Evolutionary conservation across 306 rosid genomes (phyloP), one percentile per base, ranked within the genome.

Genomic region (Sphenostylis stenocarpa): DNA sequence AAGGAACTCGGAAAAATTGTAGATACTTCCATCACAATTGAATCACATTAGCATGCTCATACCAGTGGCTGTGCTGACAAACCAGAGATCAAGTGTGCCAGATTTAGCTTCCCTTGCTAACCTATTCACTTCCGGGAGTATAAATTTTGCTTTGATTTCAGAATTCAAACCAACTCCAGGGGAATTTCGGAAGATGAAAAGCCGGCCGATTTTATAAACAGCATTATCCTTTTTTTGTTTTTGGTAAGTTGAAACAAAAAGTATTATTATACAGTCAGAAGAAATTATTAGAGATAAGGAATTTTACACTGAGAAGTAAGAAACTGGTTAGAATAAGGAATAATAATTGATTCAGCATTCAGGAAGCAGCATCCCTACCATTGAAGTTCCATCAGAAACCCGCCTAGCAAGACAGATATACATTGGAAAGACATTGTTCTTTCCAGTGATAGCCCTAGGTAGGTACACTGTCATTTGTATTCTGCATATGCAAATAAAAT

Each of bases 41-140:
- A 58, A 49, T 24, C 9, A 33, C 62, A n/a, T 33, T 71, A 65
- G 13, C 47, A 31, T 36, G 71, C 57, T 26, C 82, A 64, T 90
- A 92, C 97, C 91, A 43, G 82, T 79, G 87, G 86, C 88, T 29
- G 80, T 75, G 87, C 90, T 90, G 81, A 92, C 85, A 34, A 92
- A 85, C 84, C 88, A 77, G 75, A 92, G 75, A 31, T 87, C 87
- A 79, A 88, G 82, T 68, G 93, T 74, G 53, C 85, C 83, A 45
- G 93, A 90, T 76, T 76, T 88, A 75, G 90, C 96, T 76, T 92
- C 96, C 57, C 49, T 47, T 5, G 93, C 89, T 43, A 92, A 86
- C 90, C 86, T 92, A 78, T 76, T 84, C 70, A 84, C 77, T 73
- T 88, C 96, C 16, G 97, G 97, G 13, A 92, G 97, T 23, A 84